A percentile compares a stretch with the other conserved stretches of the same genome.
phyloP scores from a whole-genome alignment of 2,329 filamentous ascomycete species.

The Phyllosticta citriasiana region DNA sequence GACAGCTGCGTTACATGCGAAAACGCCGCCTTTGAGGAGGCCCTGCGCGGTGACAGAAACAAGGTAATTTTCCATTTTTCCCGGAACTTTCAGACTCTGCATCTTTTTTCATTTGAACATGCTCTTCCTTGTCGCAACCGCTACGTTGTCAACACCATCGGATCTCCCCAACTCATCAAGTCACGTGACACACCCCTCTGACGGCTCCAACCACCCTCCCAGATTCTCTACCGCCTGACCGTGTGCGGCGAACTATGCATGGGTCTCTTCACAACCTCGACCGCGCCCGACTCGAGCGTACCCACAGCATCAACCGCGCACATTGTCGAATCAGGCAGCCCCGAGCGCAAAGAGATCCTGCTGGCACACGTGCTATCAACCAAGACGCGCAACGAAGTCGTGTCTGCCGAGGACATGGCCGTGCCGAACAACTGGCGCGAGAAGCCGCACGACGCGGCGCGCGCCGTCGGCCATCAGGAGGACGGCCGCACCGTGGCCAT shows the following conservation, averaged over 20 bases:
- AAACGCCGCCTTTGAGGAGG: conserved; percentile 46
- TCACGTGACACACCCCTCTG: neutral
- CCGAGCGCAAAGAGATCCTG: conserved; percentile 52
- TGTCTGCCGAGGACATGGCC: conserved; percentile 70
- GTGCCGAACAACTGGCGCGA: conserved; percentile 58
- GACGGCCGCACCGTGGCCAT: conserved; percentile 65
- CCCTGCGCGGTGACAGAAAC: conserved; percentile 47
- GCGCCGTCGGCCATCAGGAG: conserved; percentile 56
- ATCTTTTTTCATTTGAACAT: neutral
- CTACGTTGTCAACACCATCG: neutral
- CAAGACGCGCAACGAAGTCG: conserved; percentile 50
- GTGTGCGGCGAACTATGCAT: conserved; percentile 67
- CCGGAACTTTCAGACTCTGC: neutral
- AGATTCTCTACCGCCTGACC: conserved; percentile 70
- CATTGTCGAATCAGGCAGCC: conserved; percentile 49
- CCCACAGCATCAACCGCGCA: conserved; percentile 46
- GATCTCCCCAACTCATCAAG: neutral
- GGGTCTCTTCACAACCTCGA: conserved; percentile 62
- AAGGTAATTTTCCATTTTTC: conserved; percentile 38
- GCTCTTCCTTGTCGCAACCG: neutral
- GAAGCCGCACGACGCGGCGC: conserved; percentile 12
- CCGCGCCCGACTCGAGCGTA: conserved; percentile 35
- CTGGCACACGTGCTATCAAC: conserved; percentile 73
- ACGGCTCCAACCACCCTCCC: conserved; percentile 6
- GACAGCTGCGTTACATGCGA: conserved; percentile 53